phyloP scores from a whole-genome alignment of 2,329 filamentous ascomycete genomes.

The Phaeomoniella chlamydospora region DNA sequence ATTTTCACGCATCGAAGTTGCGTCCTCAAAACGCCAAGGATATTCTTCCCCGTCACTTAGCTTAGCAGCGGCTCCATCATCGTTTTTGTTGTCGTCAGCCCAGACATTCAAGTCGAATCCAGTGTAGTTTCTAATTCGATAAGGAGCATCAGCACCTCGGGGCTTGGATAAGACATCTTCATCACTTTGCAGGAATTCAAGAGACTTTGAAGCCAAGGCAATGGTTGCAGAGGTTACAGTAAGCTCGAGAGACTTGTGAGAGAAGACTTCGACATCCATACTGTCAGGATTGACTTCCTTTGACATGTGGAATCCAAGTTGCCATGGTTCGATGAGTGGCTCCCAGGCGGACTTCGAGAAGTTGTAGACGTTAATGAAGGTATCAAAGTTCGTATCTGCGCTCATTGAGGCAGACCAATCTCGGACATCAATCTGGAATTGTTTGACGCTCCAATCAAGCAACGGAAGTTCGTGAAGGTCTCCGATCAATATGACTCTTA shows the following conservation, averaged over 20 bases:
- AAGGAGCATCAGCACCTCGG: conserved; percentile 78
- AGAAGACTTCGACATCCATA: conserved; percentile 72
- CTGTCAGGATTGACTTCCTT: conserved; percentile 62
- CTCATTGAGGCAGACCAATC: conserved; percentile 86
- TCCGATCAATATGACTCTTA: conserved; percentile 86
- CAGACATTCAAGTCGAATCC: conserved; percentile 81
- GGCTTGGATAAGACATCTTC: conserved; percentile 91
- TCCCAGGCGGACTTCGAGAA: conserved; percentile 99
- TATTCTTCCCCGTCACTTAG: conserved; percentile 79
- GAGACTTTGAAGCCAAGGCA: conserved; percentile 81
- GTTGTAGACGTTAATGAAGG: conserved; percentile 95
- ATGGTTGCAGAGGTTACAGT: conserved; percentile 90
- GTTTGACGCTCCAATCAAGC: conserved; percentile 83
- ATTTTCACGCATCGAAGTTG: conserved; percentile 89
- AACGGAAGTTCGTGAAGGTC: conserved; percentile 92
- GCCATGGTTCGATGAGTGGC: conserved; percentile 89
- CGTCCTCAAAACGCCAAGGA: conserved; percentile 94
- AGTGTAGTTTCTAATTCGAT: conserved; percentile 87
- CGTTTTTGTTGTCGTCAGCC: conserved; percentile 59
- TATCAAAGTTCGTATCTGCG: conserved; percentile 79
- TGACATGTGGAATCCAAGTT: conserved; percentile 77
- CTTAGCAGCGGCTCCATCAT: conserved; percentile 52
- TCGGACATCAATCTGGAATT: conserved; percentile 68
- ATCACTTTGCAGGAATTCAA: conserved; percentile 74
- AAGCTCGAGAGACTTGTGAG: conserved; percentile 79